Base-by-base conservation (phyloP, 169 alveolate species). In the Blepharisma undulans region DNA sequence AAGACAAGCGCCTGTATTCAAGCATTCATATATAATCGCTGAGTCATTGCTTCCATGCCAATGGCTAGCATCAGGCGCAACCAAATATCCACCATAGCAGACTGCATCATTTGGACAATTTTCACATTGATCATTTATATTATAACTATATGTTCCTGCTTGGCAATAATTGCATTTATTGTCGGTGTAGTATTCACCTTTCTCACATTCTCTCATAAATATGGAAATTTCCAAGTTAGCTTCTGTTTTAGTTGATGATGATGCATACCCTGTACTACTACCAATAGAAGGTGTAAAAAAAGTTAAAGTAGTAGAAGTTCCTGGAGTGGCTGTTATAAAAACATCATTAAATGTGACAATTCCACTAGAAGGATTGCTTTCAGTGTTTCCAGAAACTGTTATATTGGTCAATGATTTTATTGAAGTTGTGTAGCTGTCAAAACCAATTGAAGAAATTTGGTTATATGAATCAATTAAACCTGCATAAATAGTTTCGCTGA, bases 1-100 rank as follows among this genome's bases (percentile, higher is more conserved):
- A 10, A 94, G 60, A 27, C 96, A 94, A 79, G 95, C 88, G 2
- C 27, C 87, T 30, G 87, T n/a, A 21, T 34, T 7, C 2, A 90
- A 93, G 77, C 96, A 94, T 29, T 84, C 66, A 29, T 72, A 36
- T 33, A 94, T 92, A 48, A 29, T 87, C 18, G 78, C 90, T 33
- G 94, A 80, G 19, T 66, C 33, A 30, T 87, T 92, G 34, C 36
- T 66, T 18, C 48, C 48, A 76, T 95, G 92, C 95, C 96, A 94
- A 76, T 85, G 93, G 16, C 95, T 93, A 74, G 92, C 86, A 82
- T 77, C 91, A 21, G 95, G 95, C 4, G 89, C 93, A 0, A 94
- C 91, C 33, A 48, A 71, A 30, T 22, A 34, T 32, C 94, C 95
- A 60, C 96, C 96, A 19, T 71, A 33, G 71, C 96, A 94, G n/a